phyloP scores from a whole-genome alignment of 305 asterid genomes.

The Petunia hybrid region DNA sequence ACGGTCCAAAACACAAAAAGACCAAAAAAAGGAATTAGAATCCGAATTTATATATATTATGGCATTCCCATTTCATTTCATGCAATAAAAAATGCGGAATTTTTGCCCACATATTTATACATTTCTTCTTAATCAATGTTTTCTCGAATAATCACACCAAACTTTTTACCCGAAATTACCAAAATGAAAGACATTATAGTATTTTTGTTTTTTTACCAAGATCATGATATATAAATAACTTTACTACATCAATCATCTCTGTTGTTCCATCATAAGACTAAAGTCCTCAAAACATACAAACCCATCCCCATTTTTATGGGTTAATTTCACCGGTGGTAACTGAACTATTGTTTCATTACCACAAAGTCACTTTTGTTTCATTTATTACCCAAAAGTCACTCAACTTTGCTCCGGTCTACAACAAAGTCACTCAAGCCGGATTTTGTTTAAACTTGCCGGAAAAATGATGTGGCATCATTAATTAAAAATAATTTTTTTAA shows the following conservation, averaged over 20 bases:
- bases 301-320: too few species aligned
- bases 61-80: not conserved
- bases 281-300: slow-evolving; percentile 92
- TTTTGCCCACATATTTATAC: not conserved
- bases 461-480: too few species aligned
- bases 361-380: too few species aligned
- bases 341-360: too few species aligned
- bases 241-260: slow-evolving; percentile 49
- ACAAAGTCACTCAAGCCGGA: too few species aligned
- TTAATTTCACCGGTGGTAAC: too few species aligned
- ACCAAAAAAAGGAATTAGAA: not conserved
- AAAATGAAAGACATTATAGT: not conserved
- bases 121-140: not conserved
- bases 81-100: not conserved
- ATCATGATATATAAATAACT: slow-evolving; percentile 3
- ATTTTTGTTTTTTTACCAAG: not conserved
- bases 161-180: not conserved
- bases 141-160: not conserved
- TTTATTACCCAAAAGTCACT: too few species aligned
- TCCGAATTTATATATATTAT: not conserved
- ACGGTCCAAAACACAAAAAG: too few species aligned
- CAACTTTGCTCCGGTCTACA: too few species aligned
- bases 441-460: too few species aligned
- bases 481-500: too few species aligned
- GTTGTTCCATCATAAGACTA: slow-evolving; percentile 77